A percentile compares a stretch with the other conserved stretches of the same genome.
Evolutionary conservation across 371 early-diverging fungal species (phyloP).

Genomic region (Syncephalastrum monosporum): DNA sequence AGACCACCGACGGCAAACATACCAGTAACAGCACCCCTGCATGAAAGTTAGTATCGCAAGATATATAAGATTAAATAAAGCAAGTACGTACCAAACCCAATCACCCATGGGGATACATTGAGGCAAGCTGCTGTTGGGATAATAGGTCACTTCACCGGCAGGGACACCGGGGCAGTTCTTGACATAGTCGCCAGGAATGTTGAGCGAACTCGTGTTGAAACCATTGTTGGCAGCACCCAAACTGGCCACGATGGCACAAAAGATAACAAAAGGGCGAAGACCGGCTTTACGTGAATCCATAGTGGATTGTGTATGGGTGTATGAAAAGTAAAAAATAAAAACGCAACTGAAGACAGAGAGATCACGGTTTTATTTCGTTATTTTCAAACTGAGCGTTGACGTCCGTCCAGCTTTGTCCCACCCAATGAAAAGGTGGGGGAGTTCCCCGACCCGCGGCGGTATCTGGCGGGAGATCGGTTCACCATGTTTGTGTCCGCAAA

Average conservation of each 20-base stretch:
- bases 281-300: slow-evolving; percentile 31
- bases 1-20: slow-evolving; percentile 76
- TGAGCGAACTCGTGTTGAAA: slow-evolving; percentile 43
- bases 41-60: background rate
- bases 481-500: no score
- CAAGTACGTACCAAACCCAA: slow-evolving; percentile 45
- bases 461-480: no score
- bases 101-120: slow-evolving; percentile 47
- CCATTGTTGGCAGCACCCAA: slow-evolving; percentile 47
- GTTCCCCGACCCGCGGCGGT: no score
- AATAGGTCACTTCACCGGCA: slow-evolving; percentile 33
- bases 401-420: no score
- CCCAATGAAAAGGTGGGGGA: no score
- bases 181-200: slow-evolving; percentile 41
- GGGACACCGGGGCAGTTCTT: slow-evolving; percentile 41
- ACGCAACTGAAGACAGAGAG: background rate
- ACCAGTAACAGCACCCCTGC: slow-evolving; percentile 64
- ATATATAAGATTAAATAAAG: background rate
- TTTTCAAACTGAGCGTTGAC: no score
- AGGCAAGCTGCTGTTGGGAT: slow-evolving; percentile 35
- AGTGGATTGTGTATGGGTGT: slow-evolving; percentile 1
- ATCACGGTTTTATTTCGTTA: no score
- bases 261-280: slow-evolving; percentile 34
- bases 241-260: slow-evolving; percentile 39
- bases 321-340: slow-evolving; percentile 4